Percentiles rank a stretch among this genome's conserved stretches.
Conservation (phyloP, 495 filamentous ascomycete species). For the Xylaria castorea region DNA sequence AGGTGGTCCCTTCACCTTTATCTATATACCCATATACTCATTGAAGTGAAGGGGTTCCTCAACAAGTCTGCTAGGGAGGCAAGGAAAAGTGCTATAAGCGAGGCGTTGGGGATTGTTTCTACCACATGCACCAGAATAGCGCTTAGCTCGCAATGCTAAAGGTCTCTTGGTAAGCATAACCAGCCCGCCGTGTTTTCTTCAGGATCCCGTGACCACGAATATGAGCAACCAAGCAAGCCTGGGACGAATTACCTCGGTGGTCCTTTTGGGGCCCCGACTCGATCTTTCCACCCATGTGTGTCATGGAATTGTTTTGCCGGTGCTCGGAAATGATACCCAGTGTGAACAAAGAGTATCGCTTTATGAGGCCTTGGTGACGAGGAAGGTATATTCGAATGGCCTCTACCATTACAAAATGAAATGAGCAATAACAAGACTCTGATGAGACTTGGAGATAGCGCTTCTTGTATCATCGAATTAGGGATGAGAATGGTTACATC, state of each 20-base stretch:
- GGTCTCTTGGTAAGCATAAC: slow-evolving; percentile 18
- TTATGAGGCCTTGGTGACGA: neutral
- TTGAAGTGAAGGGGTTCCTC: slow-evolving; percentile 8
- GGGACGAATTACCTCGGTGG: neutral
- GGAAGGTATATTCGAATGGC: neutral
- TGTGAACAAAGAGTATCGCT: neutral
- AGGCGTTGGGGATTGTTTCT: slow-evolving; percentile 38
- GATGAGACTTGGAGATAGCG: neutral
- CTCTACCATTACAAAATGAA: neutral
- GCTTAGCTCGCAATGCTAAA: slow-evolving; percentile 17
- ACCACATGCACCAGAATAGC: slow-evolving; percentile 16
- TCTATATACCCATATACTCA: slow-evolving; percentile 8
- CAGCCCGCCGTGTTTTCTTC: neutral
- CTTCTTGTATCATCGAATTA: neutral
- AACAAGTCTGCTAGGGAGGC: neutral
- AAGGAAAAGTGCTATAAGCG: slow-evolving; percentile 37
- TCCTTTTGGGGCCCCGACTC: neutral
- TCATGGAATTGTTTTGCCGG: too few species aligned
- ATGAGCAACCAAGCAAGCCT: neutral
- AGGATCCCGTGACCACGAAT: neutral
- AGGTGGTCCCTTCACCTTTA: neutral
- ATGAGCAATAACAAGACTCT: neutral
- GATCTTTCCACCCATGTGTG: neutral
- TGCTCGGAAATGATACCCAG: too few species aligned
- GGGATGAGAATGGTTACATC: neutral